Evolutionary conservation across 2,329 filamentous ascomycete genomes (phyloP).

Genomic region (Beauveria sp.): DNA sequence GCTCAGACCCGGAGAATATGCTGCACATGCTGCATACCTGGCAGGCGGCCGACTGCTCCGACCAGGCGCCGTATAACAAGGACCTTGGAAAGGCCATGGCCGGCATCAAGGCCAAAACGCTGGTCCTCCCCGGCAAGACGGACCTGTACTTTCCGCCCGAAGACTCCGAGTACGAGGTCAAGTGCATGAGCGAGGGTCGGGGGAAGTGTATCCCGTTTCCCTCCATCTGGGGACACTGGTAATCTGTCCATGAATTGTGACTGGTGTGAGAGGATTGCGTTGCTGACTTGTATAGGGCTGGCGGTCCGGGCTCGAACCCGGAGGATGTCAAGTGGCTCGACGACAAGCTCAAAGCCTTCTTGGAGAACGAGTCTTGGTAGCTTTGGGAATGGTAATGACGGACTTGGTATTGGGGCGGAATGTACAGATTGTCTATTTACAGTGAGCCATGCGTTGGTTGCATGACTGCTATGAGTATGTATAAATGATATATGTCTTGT

Average conservation of each 20-base stretch:
- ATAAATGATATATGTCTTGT: neutral
- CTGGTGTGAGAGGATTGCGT: neutral
- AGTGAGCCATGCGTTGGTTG: neutral
- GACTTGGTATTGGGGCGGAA: neutral
- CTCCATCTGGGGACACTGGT: slow-evolving; percentile 37
- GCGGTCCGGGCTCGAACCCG: slow-evolving; percentile 62
- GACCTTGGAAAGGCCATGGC: slow-evolving; percentile 59
- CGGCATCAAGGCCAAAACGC: slow-evolving; percentile 61
- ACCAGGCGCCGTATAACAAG: slow-evolving; percentile 60
- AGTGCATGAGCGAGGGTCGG: slow-evolving; percentile 29
- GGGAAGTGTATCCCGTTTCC: slow-evolving; percentile 31
- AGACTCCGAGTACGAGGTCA: slow-evolving; percentile 68
- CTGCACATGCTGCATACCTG: slow-evolving; percentile 71
- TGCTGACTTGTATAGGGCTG: slow-evolving; percentile 37
- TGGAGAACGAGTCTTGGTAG: slow-evolving; percentile 16
- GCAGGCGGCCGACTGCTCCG: slow-evolving; percentile 65
- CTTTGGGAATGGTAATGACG: neutral
- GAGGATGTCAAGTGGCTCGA: slow-evolving; percentile 69
- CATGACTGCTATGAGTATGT: neutral
- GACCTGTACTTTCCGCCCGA: slow-evolving; percentile 79
- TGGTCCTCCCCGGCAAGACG: slow-evolving; percentile 65
- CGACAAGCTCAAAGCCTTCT: slow-evolving; percentile 45
- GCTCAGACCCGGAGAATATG: slow-evolving; percentile 62
- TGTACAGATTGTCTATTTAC: slow-evolving; percentile 8
- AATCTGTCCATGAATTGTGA: neutral